Evolutionary conservation across 2,329 filamentous ascomycete genomes (phyloP), one percentile per base, ranked within the genome.

Genomic region (Sclerotinia borealis): DNA sequence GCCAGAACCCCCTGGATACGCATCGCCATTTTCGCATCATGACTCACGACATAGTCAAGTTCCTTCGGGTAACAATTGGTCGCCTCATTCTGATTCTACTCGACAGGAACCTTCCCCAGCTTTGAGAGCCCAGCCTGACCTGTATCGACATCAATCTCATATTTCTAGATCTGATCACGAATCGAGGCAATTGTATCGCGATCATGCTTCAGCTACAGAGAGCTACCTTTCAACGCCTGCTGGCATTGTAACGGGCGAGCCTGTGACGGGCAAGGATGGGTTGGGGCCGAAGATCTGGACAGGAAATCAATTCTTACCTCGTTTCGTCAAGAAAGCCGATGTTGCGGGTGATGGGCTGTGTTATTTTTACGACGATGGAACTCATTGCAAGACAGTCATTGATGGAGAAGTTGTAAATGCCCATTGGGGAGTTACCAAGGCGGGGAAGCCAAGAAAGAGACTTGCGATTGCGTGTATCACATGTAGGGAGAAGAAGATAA

Each of bases 401-500:
- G 91, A 96, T 70, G 92, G 92, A 22, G 90, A 96, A 73, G 82
- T 82, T 0, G 92, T 96, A 59, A 96, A 96, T 74, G 91, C 92
- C 1, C 90, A 91, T 69, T 96, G 93, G 93, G 92, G 93, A 19
- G 87, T 96, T 11, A 96, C 93, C 41, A 96, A 96, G 77, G 92
- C 93, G 2, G 93, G 93, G 17, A 96, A 96, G 78, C 92, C 93
- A 54, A 85, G 93, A 69, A 97, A 97, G 78, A 84, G 93, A 63
- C 81, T 96, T 63, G 92, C 93, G 29, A 92, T 96, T 74, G 92
- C 92, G n/a, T 97, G 93, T 73, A 83, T 96, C 64, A 95, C 92
- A 15, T 97, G 93, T 75, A 85, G 93, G 58, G 92, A 96, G 78
- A 97, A 96, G 85, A 97, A 96, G 81, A 96, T 97, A 78, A 96